These are phyloP conservation scores for Gaeumannomyces sp. DNA, from an alignment of 2,329 filamentous ascomycete species.

Conservation along the genomic window DNA sequence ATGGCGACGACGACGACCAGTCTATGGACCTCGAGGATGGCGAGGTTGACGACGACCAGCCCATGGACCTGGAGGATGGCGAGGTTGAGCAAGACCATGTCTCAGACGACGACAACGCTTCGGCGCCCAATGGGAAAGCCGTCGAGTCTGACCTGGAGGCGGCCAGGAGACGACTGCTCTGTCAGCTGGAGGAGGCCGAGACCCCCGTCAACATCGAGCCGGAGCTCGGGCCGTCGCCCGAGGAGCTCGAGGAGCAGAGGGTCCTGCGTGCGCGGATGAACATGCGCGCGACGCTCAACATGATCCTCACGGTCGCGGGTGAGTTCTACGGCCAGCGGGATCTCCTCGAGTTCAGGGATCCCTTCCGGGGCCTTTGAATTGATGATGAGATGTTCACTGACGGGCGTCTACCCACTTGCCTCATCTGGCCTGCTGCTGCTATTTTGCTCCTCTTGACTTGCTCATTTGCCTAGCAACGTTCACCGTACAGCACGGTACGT, in stretches of 20 bases:
- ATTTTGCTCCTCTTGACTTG: background rate
- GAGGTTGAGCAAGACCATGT: constrained; percentile 33
- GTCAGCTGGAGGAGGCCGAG: constrained; percentile 29
- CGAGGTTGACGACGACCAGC: constrained; percentile 19
- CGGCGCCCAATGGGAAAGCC: constrained; percentile 19
- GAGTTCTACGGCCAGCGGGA: constrained; percentile 89
- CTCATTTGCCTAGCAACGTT: background rate
- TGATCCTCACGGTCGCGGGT: constrained; percentile 82
- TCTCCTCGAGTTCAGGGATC: constrained; percentile 67
- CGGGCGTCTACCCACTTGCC: too few relatives aligned
- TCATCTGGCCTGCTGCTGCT: background rate
- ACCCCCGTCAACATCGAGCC: constrained; percentile 12
- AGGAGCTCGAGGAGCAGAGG: constrained; percentile 22
- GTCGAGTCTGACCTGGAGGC: constrained; percentile 34
- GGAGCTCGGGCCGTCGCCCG: constrained; percentile 9
- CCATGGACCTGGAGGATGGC: constrained; percentile 13
- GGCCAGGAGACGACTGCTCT: constrained; percentile 42
- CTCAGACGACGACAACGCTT: constrained; percentile 17
- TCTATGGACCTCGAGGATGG: constrained; percentile 19
- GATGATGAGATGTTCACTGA: background rate
- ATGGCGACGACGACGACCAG: constrained; percentile 12
- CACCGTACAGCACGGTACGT: background rate
- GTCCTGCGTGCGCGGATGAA: constrained; percentile 37
- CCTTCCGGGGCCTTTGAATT: constrained; percentile 41
- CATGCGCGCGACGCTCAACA: constrained; percentile 72